phyloP scores from a whole-genome alignment of 1,284 basidiomycete genomes.

The Coniophora puteana region DNA sequence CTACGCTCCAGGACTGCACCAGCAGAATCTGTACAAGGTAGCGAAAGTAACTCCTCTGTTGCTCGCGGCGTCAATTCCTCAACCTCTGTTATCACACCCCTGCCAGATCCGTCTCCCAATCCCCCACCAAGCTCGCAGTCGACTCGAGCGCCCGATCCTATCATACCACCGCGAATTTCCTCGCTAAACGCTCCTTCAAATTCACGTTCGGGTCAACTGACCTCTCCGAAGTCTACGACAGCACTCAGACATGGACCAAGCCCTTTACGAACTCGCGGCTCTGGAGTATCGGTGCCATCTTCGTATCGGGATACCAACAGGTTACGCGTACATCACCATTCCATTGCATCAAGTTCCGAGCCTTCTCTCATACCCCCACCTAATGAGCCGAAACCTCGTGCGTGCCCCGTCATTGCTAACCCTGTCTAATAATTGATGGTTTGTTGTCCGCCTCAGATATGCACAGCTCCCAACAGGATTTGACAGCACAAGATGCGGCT shows the following conservation, averaged over 20 bases:
- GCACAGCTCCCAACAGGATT: conserved; percentile 45
- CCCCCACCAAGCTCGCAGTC: too few species aligned
- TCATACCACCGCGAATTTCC: conserved; percentile 54
- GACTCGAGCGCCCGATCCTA: conserved; percentile 35
- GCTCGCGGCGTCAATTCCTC: too few species aligned
- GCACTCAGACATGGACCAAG: conserved; percentile 36
- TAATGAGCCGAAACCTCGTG: conserved; percentile 45
- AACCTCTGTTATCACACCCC: conserved; percentile 32
- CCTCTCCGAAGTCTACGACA: conserved; percentile 23
- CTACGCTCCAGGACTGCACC: conserved; percentile 19
- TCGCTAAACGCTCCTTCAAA: conserved; percentile 46
- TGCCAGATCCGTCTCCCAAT: conserved; percentile 29
- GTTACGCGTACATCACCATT: conserved; percentile 60
- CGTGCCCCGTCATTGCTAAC: conserved; percentile 25
- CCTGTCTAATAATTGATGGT: conserved; percentile 14
- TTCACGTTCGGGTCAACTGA: conserved; percentile 36
- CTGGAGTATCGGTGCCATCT: conserved; percentile 31
- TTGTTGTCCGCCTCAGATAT: conserved; percentile 17
- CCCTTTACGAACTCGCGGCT: conserved; percentile 36
- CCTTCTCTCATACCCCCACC: conserved; percentile 61
- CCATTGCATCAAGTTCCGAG: conserved; percentile 72
- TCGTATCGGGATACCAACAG: conserved; percentile 44
- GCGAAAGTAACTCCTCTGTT: too few species aligned
- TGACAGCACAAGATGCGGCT: conserved; percentile 42
- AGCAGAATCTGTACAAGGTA: too few species aligned